phyloP scores from a whole-genome alignment of 2,329 filamentous ascomycete species.

The Exophiala oligosperma region DNA sequence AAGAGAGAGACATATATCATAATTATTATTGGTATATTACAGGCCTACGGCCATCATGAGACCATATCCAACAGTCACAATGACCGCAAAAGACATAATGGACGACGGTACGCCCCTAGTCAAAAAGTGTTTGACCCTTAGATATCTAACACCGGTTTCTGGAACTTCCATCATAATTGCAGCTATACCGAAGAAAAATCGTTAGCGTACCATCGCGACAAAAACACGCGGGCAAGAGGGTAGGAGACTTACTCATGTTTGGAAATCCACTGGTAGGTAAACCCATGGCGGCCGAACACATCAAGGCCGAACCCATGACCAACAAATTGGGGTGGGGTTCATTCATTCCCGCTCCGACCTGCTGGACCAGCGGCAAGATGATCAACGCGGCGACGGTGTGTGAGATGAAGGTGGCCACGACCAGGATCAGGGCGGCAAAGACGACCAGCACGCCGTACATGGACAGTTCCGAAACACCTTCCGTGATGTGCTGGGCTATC shows the following conservation, averaged over 20 bases:
- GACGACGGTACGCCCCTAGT: slow-evolving; percentile 88
- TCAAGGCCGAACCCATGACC: slow-evolving; percentile 91
- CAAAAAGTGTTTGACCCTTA: slow-evolving; percentile 91
- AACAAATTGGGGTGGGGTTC: slow-evolving; percentile 90
- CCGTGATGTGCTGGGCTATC: slow-evolving; percentile 75
- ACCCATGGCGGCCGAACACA: slow-evolving; percentile 98
- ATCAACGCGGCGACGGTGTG: slow-evolving; percentile 97
- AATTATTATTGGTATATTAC: slow-evolving; percentile 34
- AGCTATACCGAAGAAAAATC: slow-evolving; percentile 52
- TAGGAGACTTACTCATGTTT: slow-evolving; percentile 86
- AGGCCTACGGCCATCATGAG: slow-evolving; percentile 77
- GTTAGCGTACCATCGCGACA: neutral
- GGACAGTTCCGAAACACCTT: slow-evolving; percentile 71
- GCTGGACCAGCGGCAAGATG: slow-evolving; percentile 83
- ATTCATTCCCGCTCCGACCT: slow-evolving; percentile 82
- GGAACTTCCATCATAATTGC: slow-evolving; percentile 99
- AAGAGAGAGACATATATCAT: too few species aligned
- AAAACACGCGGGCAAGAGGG: slow-evolving; percentile 7
- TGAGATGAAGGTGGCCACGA: slow-evolving; percentile 96
- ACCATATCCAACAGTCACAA: slow-evolving; percentile 86
- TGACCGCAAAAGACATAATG: slow-evolving; percentile 75
- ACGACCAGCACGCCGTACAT: slow-evolving; percentile 85
- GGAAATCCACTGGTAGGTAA: slow-evolving; percentile 95
- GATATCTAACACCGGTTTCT: slow-evolving; percentile 83
- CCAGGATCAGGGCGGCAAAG: slow-evolving; percentile 79